Percentiles rank a stretch among this genome's conserved stretches.
These are phyloP conservation scores for Jaltomata sinuosa DNA, from an alignment of 257 asterid species.

Conservation along the genomic window DNA sequence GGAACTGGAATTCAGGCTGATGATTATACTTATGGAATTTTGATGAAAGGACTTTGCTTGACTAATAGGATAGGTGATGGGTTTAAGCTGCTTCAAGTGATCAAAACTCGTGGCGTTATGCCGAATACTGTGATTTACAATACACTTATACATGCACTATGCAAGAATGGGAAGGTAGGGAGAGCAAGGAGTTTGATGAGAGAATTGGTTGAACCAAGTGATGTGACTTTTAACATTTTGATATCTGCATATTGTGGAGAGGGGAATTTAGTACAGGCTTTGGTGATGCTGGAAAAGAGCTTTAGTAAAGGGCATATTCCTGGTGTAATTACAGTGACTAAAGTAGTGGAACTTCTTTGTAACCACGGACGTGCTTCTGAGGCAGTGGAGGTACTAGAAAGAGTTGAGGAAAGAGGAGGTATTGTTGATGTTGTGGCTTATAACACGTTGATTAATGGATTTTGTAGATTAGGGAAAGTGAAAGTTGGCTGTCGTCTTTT, in stretches of 20 bases:
- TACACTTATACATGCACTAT: constrained; percentile 65
- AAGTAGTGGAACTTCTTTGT: constrained; percentile 49
- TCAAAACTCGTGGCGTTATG: constrained; percentile 45
- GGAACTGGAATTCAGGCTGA: constrained; percentile 58
- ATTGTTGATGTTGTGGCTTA: constrained; percentile 54
- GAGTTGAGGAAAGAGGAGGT: constrained; percentile 70
- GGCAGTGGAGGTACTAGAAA: constrained; percentile 67
- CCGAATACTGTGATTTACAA: constrained; percentile 63
- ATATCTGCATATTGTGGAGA: constrained; percentile 77
- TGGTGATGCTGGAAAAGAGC: constrained; percentile 78
- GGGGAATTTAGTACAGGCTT: constrained; percentile 52
- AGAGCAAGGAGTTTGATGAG: constrained; percentile 79
- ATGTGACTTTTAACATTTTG: constrained; percentile 63
- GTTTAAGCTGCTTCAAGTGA: constrained; percentile 66
- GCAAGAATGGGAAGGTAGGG: constrained; percentile 79
- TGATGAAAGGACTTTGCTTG: constrained; percentile 92
- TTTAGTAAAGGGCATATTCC: constrained; percentile 54
- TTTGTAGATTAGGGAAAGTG: constrained; percentile 54
- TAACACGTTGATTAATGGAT: constrained; percentile 68
- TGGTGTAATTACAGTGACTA: constrained; percentile 59
- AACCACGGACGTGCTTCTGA: constrained; percentile 43
- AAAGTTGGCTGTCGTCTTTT: constrained; percentile 37
- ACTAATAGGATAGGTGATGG: constrained; percentile 88
- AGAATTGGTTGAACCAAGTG: constrained; percentile 53
- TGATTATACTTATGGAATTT: constrained; percentile 71